Base-by-base conservation (phyloP, 768 basidiomycete species). In the Pleurotus cornucopiae region DNA sequence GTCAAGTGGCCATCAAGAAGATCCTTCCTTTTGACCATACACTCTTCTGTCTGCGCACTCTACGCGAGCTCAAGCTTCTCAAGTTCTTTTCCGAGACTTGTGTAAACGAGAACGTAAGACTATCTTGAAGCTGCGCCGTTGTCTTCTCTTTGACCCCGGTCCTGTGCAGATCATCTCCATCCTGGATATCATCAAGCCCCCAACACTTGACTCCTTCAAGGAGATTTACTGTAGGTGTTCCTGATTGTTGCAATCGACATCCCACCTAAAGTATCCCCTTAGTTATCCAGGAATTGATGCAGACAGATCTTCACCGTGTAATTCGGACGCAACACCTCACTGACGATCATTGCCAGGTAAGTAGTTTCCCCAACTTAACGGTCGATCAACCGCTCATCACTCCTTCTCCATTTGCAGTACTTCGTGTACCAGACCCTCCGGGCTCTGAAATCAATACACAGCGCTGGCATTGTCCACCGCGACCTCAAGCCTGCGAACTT, bases 21-120 rank as follows among this genome's bases (percentile, higher is more conserved):
- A 88, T 97, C 64, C 84, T 90, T 41, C 94, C 94, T 6, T 96
- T 97, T 70, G 94, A 96, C 65, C 94, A 96, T 67, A 88, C 91
- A 30, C 78, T 96, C 69, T 96, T 94, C 75, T 92, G 89, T 63
- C 74, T 96, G 66, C 81, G 89, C 57, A 98, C 94, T 2, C 75
- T 97, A 52, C 82, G 94, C 58, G 95, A 97, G 73, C 79, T 97
- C 68, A 96, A 97, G 73, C 77, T 97, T 16, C 79, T 90, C 68
- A 88, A 87, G 68, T 90, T 90, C 76, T 89, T 91, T 71, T 88
- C 87, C 4, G 86, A 88, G 62, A 78, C 81, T 45, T 89, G 88
- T 63, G 75, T 89, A 47, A 91, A 89, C 63, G 90, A 92, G 71
- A 92, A 91, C 65, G 89, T 88, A 66, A 57, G 77, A 4, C 12